phyloP scores from a whole-genome alignment of 2,329 filamentous ascomycete genomes.

The Colletotrichum viniferum region DNA sequence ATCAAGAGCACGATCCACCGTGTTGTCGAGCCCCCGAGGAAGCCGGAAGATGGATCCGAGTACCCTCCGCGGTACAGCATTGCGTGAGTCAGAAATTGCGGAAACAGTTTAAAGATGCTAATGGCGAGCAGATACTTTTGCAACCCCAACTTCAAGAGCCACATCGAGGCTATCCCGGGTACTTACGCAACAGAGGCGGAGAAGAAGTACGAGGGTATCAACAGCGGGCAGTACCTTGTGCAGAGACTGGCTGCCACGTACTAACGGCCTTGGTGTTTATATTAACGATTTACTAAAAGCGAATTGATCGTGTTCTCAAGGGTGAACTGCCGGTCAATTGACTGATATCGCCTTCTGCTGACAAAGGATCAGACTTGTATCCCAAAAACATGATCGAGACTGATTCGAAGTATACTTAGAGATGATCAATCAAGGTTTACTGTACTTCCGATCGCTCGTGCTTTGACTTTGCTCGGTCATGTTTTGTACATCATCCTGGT shows the following conservation, averaged over 20 bases:
- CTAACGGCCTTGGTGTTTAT: constrained; percentile 30
- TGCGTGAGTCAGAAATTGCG: constrained; percentile 57
- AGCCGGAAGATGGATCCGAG: constrained; percentile 51
- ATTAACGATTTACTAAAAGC: neutral
- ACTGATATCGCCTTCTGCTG: neutral
- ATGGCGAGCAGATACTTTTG: constrained; percentile 73
- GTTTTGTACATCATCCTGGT: neutral
- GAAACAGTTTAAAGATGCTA: neutral
- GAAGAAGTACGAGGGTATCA: constrained; percentile 81
- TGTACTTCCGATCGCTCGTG: neutral
- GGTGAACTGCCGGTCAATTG: neutral
- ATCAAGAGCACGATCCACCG: constrained; percentile 91
- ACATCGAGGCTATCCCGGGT: constrained; percentile 81
- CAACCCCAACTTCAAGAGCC: constrained; percentile 78
- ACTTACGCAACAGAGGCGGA: constrained; percentile 68
- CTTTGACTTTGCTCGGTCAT: neutral
- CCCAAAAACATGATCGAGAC: neutral
- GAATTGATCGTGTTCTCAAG: neutral
- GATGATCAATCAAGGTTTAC: neutral
- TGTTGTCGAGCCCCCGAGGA: constrained; percentile 81
- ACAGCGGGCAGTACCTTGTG: constrained; percentile 80
- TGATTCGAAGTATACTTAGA: neutral
- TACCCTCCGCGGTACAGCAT: constrained; percentile 86
- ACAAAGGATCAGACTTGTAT: neutral
- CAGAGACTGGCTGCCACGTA: constrained; percentile 79